Percentiles rank a stretch among this genome's conserved stretches.
phyloP scores from a whole-genome alignment of 768 basidiomycete species.

The Filobasidium wieringae region DNA sequence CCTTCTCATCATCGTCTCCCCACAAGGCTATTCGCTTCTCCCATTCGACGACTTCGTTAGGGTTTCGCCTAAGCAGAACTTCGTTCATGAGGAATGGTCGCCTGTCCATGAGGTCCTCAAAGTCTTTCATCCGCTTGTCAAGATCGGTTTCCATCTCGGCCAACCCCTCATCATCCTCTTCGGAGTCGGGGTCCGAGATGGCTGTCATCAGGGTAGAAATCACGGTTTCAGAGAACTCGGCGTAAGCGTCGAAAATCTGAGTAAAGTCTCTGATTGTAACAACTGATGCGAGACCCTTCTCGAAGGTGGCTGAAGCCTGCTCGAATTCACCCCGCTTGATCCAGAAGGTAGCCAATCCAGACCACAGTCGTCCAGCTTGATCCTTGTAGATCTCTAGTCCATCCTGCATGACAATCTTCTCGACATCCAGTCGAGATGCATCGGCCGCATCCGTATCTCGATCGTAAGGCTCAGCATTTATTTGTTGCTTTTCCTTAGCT shows the following conservation, averaged over 20 bases:
- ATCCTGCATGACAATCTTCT: slow-evolving; percentile 68
- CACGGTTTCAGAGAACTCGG: slow-evolving; percentile 81
- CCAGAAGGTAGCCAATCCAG: slow-evolving; percentile 94
- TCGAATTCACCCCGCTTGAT: slow-evolving; percentile 95
- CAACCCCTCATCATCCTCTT: slow-evolving; percentile 63
- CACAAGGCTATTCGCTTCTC: slow-evolving; percentile 90
- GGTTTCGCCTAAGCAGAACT: slow-evolving; percentile 81
- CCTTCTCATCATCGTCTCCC: slow-evolving; percentile 89
- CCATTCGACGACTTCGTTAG: slow-evolving; percentile 98
- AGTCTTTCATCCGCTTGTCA: slow-evolving; percentile 77
- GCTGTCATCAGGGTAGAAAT: slow-evolving; percentile 81
- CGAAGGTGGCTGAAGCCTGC: slow-evolving; percentile 72
- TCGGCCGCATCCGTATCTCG: slow-evolving; percentile 73
- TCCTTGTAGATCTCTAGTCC: slow-evolving; percentile 86
- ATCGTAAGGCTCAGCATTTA: slow-evolving; percentile 44
- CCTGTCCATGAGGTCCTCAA: slow-evolving; percentile 88
- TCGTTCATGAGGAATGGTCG: slow-evolving; percentile 94
- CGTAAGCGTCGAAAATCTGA: slow-evolving; percentile 92
- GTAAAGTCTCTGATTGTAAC: slow-evolving; percentile 93
- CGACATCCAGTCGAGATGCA: slow-evolving; percentile 65
- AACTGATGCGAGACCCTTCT: slow-evolving; percentile 67
- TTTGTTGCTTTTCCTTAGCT: background rate
- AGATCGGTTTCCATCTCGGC: slow-evolving; percentile 59
- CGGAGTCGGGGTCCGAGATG: slow-evolving; percentile 63
- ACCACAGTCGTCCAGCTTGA: slow-evolving; percentile 92